phyloP scores from a whole-genome alignment of 805 yeast species.

The Kuraishia molischiana region DNA sequence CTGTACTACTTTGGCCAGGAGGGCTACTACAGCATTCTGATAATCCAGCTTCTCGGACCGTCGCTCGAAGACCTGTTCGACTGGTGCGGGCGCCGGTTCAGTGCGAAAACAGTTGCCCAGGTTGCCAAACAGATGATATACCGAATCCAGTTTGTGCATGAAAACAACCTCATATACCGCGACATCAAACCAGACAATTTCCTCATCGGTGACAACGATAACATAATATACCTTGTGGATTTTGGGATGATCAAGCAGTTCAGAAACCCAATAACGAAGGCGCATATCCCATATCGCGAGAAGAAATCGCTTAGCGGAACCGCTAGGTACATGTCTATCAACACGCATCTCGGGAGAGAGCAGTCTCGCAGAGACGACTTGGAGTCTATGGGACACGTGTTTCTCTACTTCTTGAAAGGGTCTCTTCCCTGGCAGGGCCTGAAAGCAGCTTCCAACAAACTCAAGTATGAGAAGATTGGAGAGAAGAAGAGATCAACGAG shows the following conservation, averaged over 20 bases:
- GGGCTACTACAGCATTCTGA: constrained; percentile 69
- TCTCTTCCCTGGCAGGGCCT: constrained; percentile 88
- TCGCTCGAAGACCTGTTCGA: constrained; percentile 77
- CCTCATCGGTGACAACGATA: constrained; percentile 52
- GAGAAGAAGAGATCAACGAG: constrained; percentile 67
- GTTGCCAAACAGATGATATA: constrained; percentile 72
- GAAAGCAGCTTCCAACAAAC: constrained; percentile 78
- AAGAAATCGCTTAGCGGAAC: constrained; percentile 76
- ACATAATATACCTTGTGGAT: constrained; percentile 65
- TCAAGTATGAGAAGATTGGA: constrained; percentile 77
- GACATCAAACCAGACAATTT: constrained; percentile 83
- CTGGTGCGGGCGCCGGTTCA: constrained; percentile 76
- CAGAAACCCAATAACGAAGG: constrained; percentile 70
- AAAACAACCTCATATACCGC: constrained; percentile 67
- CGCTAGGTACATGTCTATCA: constrained; percentile 81
- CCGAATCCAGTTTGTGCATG: constrained; percentile 64
- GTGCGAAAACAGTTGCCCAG: constrained; percentile 63
- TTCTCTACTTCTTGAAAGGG: constrained; percentile 69
- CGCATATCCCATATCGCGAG: constrained; percentile 77
- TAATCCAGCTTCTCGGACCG: constrained; percentile 75
- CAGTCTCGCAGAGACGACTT: constrained; percentile 78
- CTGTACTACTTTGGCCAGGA: constrained; percentile 83
- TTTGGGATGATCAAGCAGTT: constrained; percentile 86
- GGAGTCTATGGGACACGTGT: constrained; percentile 76
- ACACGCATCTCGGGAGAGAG: constrained; percentile 81